Conservation (phyloP, 352 stramenopile species). For the Phytophthora megakarya region DNA sequence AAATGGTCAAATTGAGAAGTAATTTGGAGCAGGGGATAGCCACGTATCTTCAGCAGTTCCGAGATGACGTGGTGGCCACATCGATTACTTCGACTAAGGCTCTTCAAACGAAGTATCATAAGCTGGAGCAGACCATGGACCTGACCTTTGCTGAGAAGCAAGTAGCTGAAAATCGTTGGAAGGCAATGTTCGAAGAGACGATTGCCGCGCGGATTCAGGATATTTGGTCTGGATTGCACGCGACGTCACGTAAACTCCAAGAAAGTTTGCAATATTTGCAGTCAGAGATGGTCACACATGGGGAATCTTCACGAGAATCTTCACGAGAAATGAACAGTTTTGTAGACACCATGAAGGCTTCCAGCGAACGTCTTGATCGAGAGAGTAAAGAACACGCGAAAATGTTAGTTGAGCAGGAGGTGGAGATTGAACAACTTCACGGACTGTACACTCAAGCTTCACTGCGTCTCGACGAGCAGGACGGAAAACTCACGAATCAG, state of each 20-base stretch:
- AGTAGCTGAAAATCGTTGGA: constrained; percentile 64
- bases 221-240: constrained; percentile 56
- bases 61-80: constrained; percentile 43
- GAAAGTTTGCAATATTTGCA: constrained; percentile 49
- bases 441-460: constrained; percentile 31
- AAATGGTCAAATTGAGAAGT: constrained; percentile 43
- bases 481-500: constrained; percentile 28
- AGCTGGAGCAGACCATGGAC: constrained; percentile 44
- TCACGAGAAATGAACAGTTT: constrained; percentile 38
- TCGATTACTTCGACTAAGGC: constrained; percentile 21
- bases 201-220: constrained; percentile 58
- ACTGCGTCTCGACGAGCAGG: constrained; percentile 31
- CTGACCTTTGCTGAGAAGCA: constrained; percentile 41
- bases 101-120: constrained; percentile 34
- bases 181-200: constrained; percentile 49
- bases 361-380: constrained; percentile 19
- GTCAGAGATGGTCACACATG: constrained; percentile 53
- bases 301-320: constrained; percentile 39
- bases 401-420: constrained; percentile 30
- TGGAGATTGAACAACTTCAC: constrained; percentile 42
- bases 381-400: constrained; percentile 28
- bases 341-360: constrained; percentile 37
- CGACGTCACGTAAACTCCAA: constrained; percentile 40
- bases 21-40: constrained; percentile 43
- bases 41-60: constrained; percentile 46